Evolutionary conservation across 2,329 filamentous ascomycete genomes (phyloP).

Genomic region (Lachnellula suecica): DNA sequence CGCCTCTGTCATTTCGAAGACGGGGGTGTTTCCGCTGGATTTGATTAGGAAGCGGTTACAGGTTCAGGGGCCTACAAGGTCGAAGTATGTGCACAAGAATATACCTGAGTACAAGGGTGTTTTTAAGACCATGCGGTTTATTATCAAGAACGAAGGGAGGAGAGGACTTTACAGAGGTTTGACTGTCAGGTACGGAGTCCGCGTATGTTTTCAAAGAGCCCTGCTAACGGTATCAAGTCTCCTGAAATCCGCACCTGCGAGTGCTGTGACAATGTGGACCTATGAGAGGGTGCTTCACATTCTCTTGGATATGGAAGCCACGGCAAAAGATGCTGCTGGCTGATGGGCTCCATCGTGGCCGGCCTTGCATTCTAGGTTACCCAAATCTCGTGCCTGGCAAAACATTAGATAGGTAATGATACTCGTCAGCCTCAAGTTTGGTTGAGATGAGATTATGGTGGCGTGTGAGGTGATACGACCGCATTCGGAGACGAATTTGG

Average conservation of each 20-base stretch:
- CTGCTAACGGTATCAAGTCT: constrained; percentile 46
- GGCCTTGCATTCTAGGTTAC: not conserved
- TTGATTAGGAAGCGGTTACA: constrained; percentile 90
- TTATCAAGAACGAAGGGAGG: constrained; percentile 70
- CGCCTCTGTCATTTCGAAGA: constrained; percentile 82
- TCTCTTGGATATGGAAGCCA: constrained; percentile 25
- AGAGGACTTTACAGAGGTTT: constrained; percentile 85
- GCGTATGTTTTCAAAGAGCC: not conserved
- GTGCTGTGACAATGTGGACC: constrained; percentile 76
- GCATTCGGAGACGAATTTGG: too few relatives aligned
- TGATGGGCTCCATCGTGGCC: not conserved
- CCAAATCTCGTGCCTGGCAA: too few relatives aligned
- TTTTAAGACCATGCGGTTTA: constrained; percentile 62
- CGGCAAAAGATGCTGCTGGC: not conserved
- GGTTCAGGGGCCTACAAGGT: constrained; percentile 86
- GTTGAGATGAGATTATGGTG: too few relatives aligned
- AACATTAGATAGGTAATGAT: too few relatives aligned
- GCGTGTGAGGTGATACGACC: too few relatives aligned
- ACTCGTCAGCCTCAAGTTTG: too few relatives aligned
- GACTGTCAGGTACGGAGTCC: constrained; percentile 57
- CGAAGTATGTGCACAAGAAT: constrained; percentile 77
- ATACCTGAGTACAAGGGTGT: constrained; percentile 81
- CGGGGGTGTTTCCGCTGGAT: constrained; percentile 88
- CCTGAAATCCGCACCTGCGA: constrained; percentile 85
- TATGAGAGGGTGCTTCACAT: constrained; percentile 60